phyloP scores from a whole-genome alignment of 1,139 yeast genomes.

The Zygosaccharomyces sapae region DNA sequence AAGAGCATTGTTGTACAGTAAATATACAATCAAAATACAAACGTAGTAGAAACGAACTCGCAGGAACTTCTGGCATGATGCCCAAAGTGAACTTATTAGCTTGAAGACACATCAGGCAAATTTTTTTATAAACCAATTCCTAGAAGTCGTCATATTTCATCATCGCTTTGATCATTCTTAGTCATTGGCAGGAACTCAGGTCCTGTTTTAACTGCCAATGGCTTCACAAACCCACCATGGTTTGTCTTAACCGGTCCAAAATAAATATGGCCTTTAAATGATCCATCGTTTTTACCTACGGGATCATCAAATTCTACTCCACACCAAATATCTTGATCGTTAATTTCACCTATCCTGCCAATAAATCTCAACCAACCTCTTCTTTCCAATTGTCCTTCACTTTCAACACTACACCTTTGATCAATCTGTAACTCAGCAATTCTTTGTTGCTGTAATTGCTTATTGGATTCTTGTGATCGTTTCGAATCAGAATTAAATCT shows the following conservation, averaged over 20 bases:
- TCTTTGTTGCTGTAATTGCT: constrained; percentile 30
- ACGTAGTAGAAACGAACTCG: not conserved
- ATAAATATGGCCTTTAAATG: constrained; percentile 59
- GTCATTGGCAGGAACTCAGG: constrained; percentile 23
- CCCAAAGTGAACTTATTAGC: no score
- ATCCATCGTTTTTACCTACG: constrained; percentile 78
- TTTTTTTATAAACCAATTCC: no score
- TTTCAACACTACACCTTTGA: constrained; percentile 36
- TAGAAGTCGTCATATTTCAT: constrained; percentile 15
- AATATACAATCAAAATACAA: not conserved
- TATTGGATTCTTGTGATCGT: constrained; percentile 32
- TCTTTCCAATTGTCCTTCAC: constrained; percentile 38
- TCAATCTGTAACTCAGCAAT: constrained; percentile 32
- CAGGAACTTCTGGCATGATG: no score
- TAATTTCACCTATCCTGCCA: constrained; percentile 59
- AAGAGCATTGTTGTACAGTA: not conserved
- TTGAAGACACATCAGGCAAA: no score
- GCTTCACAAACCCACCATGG: constrained; percentile 64
- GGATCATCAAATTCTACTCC: constrained; percentile 75
- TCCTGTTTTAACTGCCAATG: constrained; percentile 31
- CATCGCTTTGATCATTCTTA: constrained; percentile 16
- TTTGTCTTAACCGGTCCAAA: constrained; percentile 50
- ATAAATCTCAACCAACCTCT: constrained; percentile 64
- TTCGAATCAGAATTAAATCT: constrained; percentile 58
- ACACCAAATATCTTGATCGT: constrained; percentile 55